Base-by-base conservation (phyloP, 2,329 filamentous ascomycete genomes). In the Coniella vitis region DNA sequence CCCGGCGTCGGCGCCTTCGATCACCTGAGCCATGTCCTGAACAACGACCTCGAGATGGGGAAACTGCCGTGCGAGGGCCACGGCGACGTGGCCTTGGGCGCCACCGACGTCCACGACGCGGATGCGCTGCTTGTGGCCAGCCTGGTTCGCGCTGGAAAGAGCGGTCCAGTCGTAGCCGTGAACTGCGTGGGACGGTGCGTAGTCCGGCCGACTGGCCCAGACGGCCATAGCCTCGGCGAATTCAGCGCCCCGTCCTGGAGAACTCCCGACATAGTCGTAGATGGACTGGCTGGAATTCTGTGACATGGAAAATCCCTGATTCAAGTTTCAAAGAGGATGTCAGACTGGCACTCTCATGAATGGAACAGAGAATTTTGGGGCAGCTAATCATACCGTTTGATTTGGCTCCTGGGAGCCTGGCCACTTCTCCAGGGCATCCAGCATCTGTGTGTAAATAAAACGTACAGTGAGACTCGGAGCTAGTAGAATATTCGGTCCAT, bases 151-250 rank as follows among this genome's bases (percentile, higher is more conserved):
- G 22, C 58, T 7, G 17, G 54, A 55, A 4, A 61, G 56, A 19
- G 54, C 55, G 35, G 53, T 54, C 59, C 58, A 61, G 40, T 61
- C 58, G 51, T 58, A 62, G 34, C 31, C 17, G 44, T 56, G 52
- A 47, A 57, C 54, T 17, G 20, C 21, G 13, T 10, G 13, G 22
- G 45, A 22, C 36, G 29, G 35, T 8, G 16, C n/a, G n/a, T 17
- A 37, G 8, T 37, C 35, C 9, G 35, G 52, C 29, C 31, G 54
- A 47, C 51, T 4, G 21, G 57, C 54, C 17, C 50, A 38, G 40
- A 52, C 42, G 46, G 49, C 36, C 52, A 58, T 55, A 12, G 19
- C 37, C 13, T 25, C 17, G 20, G 34, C 49, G 48, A 57, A 55
- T 14, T 50, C 55, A 37, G 47, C 50, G 22, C 49, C 53, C 7